Evolutionary conservation across 331 rosid genomes (phyloP).

Genomic region (Arachis monticola): DNA sequence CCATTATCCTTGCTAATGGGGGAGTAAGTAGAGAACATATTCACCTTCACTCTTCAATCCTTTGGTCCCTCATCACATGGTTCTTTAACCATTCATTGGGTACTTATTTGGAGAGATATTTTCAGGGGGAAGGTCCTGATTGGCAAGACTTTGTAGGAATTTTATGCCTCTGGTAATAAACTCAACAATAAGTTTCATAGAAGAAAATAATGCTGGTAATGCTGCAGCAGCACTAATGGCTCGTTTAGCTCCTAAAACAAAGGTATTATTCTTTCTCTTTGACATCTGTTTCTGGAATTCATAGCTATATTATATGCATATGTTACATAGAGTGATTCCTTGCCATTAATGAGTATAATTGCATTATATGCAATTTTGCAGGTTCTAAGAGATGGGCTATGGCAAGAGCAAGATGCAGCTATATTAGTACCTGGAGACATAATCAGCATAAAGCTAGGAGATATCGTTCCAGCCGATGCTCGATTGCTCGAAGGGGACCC

Average conservation of each 20-base stretch:
- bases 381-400: conserved; percentile 87
- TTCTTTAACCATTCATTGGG: conserved; percentile 16
- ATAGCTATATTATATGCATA: neutral
- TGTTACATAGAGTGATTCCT: neutral
- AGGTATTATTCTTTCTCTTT: conserved; percentile 46
- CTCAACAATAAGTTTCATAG: conserved; percentile 89
- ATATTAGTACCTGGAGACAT: conserved; percentile 88
- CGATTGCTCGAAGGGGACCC: conserved; percentile 91
- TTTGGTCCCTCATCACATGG: neutral
- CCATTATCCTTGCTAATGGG: conserved; percentile 84
- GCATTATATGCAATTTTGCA: conserved; percentile 38
- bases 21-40: conserved; percentile 63
- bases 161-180: conserved; percentile 70
- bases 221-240: conserved; percentile 91
- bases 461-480: conserved; percentile 89
- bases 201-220: conserved; percentile 88
- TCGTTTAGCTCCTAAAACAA: conserved; percentile 81
- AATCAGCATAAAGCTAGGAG: conserved; percentile 88
- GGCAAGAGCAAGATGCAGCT: conserved; percentile 86
- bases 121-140: conserved; percentile 89
- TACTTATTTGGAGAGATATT: conserved; percentile 34
- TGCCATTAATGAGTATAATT: too few relatives aligned
- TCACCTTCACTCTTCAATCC: neutral
- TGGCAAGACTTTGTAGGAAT: conserved; percentile 95
- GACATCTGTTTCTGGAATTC: conserved; percentile 21